A percentile compares a stretch with the other conserved stretches of the same genome.
phyloP scores from a whole-genome alignment of 495 filamentous ascomycete species.

The Trichoderma reesei region DNA sequence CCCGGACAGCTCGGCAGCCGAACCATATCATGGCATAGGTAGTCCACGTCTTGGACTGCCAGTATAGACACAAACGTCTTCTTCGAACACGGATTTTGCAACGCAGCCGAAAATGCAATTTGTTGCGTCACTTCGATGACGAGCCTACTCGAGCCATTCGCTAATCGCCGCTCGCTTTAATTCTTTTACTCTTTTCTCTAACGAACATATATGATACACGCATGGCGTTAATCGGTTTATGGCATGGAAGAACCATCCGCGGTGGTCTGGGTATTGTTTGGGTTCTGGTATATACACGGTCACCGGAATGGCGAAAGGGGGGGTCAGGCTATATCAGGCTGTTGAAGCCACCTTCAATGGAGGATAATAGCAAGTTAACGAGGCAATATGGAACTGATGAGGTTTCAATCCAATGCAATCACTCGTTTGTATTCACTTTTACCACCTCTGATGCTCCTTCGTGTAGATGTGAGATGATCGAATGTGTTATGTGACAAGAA shows the following conservation, averaged over 20 bases:
- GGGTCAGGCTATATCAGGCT: background rate
- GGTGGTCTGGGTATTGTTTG: background rate
- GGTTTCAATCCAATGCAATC: background rate
- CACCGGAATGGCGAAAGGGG: background rate
- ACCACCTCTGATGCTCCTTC: background rate
- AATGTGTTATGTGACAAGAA: too few relatives aligned
- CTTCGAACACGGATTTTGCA: background rate
- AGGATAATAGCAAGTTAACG: background rate
- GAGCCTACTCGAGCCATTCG: background rate
- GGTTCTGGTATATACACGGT: background rate
- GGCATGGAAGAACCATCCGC: background rate
- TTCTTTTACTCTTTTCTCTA: background rate
- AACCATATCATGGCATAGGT: background rate
- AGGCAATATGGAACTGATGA: background rate
- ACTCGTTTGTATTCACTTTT: background rate
- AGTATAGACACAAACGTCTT: background rate
- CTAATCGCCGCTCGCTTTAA: background rate
- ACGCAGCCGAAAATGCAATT: background rate
- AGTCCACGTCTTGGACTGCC: background rate
- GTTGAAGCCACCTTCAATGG: background rate
- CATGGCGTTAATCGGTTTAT: background rate
- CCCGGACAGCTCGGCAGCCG: too few relatives aligned
- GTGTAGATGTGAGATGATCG: too few relatives aligned
- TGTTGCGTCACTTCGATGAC: background rate
- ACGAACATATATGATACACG: slow-evolving; percentile 2